Conservation (phyloP, 2,329 filamentous ascomycete genomes). For the Sporothrix brunneoviolacea region DNA sequence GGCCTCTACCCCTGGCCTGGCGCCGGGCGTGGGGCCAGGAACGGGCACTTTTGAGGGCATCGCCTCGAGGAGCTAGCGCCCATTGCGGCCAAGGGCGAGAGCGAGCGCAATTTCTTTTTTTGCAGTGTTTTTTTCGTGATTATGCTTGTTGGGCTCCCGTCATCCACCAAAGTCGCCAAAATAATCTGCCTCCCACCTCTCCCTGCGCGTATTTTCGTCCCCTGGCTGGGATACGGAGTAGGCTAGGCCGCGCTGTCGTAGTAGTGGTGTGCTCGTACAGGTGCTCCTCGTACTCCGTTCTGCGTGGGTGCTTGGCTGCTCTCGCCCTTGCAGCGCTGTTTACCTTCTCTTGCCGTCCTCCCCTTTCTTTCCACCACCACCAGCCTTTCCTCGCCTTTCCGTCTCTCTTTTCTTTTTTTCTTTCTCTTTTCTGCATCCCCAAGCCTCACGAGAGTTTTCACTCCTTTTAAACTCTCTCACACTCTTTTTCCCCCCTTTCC, state of each 20-base stretch:
- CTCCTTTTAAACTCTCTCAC: conserved; percentile 12
- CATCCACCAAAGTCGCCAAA: too few relatives aligned
- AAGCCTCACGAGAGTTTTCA: conserved; percentile 9
- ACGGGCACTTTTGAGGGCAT: neutral
- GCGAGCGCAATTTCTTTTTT: conserved; percentile 13
- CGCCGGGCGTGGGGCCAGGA: too few relatives aligned
- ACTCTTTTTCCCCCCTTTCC: conserved; percentile 1
- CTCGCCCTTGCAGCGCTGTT: neutral
- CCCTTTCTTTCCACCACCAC: neutral
- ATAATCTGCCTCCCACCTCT: too few relatives aligned
- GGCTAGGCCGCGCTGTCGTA: too few relatives aligned
- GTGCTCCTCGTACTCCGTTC: too few relatives aligned
- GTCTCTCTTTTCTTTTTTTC: conserved; percentile 1
- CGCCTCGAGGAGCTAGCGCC: neutral
- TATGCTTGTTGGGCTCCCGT: neutral
- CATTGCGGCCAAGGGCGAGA: conserved; percentile 7
- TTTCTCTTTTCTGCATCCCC: neutral
- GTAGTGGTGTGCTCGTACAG: too few relatives aligned
- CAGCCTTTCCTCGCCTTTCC: conserved; percentile 3
- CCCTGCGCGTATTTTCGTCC: too few relatives aligned
- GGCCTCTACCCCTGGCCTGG: conserved; percentile 7
- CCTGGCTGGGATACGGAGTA: too few relatives aligned
- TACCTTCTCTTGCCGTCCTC: too few relatives aligned
- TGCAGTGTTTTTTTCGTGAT: neutral
- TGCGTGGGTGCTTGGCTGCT: conserved; percentile 7